Base-by-base conservation (phyloP, 176 grass and related monocot genomes). In the Aegilops speltoides region DNA sequence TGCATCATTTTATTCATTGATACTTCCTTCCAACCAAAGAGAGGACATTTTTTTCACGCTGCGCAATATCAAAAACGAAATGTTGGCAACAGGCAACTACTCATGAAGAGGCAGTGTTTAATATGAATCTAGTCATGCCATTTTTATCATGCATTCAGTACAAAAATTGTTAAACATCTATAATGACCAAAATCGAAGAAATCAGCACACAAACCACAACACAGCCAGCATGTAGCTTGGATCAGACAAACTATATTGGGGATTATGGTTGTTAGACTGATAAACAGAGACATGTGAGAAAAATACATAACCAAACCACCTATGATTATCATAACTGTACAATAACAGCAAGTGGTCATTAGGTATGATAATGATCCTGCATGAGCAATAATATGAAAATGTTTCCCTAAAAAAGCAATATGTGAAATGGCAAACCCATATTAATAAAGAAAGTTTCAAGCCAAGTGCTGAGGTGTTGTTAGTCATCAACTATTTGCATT, bases 321-420 rank as follows among this genome's bases (percentile, higher is more conserved):
- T 69, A 69, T 20, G 8, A 31, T 17, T 69, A 69, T 6, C 17
- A 22, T 36, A 36, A 22, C 19, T 36, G 28, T 36, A 69, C 66
- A 36, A 69, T 36, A 69, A 69, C 32, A 22, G 32, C 32, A 69
- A 36, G 66, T 0, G 31, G 29, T 8, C 66, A 69, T 33, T 69
- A 36, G 15, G 65, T 33, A 68, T 68, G 6, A 32, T 31, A 68
- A 68, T 3, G 7, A 67, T 32, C 28, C 26, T 67, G 28, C 11
- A 67, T 33, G 28, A 32, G 15, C 26, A 68, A 68, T 68, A 15
- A 34, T 68, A 7, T 68, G 32, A 34, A 68, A 20, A 16, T 34
- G 57, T 68, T 68, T 68, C 65, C 31, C 65, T 33, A 68, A 68
- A 68, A 33, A 68, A 36, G 66, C 31, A 68, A 68, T 68, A 68